Base-by-base conservation (phyloP, 441 rosid genomes). In the Gossypium gossypioides region DNA sequence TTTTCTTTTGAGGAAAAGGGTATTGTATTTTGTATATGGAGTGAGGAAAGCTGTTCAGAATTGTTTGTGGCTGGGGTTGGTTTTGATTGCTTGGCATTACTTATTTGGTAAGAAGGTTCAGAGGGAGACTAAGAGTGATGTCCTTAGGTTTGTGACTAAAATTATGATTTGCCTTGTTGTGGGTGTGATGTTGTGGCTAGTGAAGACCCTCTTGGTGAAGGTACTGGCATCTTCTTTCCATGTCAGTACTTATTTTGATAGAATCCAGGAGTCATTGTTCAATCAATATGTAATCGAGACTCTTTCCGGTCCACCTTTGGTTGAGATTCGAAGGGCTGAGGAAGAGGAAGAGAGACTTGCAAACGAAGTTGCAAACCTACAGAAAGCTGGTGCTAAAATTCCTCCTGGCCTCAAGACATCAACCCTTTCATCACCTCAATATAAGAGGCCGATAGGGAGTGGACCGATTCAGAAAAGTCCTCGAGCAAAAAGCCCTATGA, bases 21-120 rank as follows among this genome's bases (percentile, higher is more conserved):
- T 88, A 46, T 72, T 88, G 74, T 88, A 88, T 77, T 88, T 88
- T 58, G 92, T 88, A 8, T 88, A 88, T 27, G 92, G 92, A 12
- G 70, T 88, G 44, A 78, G 86, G 65, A 86, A 78, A 57, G 82
- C 93, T 0, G 93, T 89, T 12, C 87, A 86, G 71, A 89, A 89
- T 74, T 89, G 91, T 72, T 69, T 89, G 0, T 86, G 93, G 88
- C 54, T 86, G 58, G 86, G 91, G 57, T 83, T 89, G 34, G 86
- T 87, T 57, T 72, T 84, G 77, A 80, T 87, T 29, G 85, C 86
- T 4, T 87, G 91, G 90, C 85, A 84, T 78, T 78, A 70, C 71
- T 74, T 84, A 80, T 84, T 89, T 18, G 85, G 84, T 78, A 79
- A 86, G 80, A 82, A 76, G 76, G 86, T 82, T 0, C 78, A 80